A percentile compares a stretch with the other conserved stretches of the same genome.
phyloP scores from a whole-genome alignment of 306 rosid species.

The Castanea crenata region DNA sequence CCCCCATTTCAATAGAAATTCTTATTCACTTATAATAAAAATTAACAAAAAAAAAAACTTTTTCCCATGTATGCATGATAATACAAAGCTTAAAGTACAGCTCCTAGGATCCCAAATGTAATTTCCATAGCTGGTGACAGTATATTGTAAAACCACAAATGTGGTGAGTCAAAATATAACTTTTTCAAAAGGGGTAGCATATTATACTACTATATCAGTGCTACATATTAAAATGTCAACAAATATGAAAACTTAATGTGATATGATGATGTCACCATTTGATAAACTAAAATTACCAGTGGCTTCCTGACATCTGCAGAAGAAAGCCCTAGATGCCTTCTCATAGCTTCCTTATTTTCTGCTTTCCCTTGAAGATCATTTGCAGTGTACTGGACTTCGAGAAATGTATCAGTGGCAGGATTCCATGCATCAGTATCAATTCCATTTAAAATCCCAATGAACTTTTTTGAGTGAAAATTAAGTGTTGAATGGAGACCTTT shows the following conservation, averaged over 20 bases:
- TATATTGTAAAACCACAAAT: background rate
- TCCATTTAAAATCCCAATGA: conserved; percentile 87
- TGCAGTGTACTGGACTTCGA: conserved; percentile 75
- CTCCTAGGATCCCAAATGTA: background rate
- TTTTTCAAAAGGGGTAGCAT: background rate
- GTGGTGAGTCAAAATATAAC: background rate
- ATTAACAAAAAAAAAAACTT: no score
- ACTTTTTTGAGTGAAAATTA: conserved; percentile 74
- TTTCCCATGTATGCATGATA: background rate
- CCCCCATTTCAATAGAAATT: no score
- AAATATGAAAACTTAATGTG: background rate
- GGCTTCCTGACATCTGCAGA: conserved; percentile 65
- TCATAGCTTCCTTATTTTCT: conserved; percentile 80
- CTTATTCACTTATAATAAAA: no score
- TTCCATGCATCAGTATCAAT: conserved; percentile 93
- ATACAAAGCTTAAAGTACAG: background rate
- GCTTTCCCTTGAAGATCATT: conserved; percentile 81
- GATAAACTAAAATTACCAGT: conserved; percentile 60
- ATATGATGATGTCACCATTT: conserved; percentile 7
- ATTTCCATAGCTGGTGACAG: background rate
- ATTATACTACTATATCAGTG: background rate
- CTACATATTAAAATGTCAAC: background rate
- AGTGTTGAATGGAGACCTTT: conserved; percentile 86
- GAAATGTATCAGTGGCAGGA: conserved; percentile 72
- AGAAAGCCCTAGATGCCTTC: conserved; percentile 73